Evolutionary conservation across 176 grass and related monocot species (phyloP).

Genomic region (Pharus latifolius): DNA sequence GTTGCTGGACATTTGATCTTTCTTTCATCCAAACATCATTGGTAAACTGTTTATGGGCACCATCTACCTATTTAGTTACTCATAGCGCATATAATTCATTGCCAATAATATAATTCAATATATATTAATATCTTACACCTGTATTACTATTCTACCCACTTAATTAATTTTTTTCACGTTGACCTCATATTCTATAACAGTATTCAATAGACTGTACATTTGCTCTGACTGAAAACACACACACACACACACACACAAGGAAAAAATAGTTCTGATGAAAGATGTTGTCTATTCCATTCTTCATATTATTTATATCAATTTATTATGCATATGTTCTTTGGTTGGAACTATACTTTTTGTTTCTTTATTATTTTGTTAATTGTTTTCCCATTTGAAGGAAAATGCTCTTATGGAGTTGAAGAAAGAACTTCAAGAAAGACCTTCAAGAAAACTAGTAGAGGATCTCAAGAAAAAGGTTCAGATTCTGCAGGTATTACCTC

Average conservation of each 20-base stretch:
- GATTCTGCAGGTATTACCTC: slow-evolving; percentile 95
- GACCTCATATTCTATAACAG: background rate
- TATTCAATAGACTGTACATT: slow-evolving; percentile 1
- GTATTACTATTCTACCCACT: background rate
- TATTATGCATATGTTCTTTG: slow-evolving; percentile 8
- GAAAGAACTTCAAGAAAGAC: slow-evolving; percentile 95
- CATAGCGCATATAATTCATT: background rate
- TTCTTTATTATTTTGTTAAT: background rate
- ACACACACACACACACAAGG: background rate
- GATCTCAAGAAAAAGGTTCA: slow-evolving; percentile 98
- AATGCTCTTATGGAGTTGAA: slow-evolving; percentile 59
- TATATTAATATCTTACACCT: background rate
- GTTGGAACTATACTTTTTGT: background rate
- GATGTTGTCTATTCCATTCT: background rate
- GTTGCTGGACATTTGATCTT: too few relatives aligned
- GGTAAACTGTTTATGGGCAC: background rate
- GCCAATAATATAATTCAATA: background rate
- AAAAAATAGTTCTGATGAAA: background rate
- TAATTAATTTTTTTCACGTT: background rate
- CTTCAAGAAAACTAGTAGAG: slow-evolving; percentile 79
- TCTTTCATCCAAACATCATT: too few relatives aligned
- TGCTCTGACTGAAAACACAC: background rate
- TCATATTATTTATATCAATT: background rate
- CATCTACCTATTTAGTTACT: background rate
- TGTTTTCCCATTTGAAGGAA: slow-evolving; percentile 50